Conservation (phyloP, 306 rosid genomes). For the Pueraria montana region DNA sequence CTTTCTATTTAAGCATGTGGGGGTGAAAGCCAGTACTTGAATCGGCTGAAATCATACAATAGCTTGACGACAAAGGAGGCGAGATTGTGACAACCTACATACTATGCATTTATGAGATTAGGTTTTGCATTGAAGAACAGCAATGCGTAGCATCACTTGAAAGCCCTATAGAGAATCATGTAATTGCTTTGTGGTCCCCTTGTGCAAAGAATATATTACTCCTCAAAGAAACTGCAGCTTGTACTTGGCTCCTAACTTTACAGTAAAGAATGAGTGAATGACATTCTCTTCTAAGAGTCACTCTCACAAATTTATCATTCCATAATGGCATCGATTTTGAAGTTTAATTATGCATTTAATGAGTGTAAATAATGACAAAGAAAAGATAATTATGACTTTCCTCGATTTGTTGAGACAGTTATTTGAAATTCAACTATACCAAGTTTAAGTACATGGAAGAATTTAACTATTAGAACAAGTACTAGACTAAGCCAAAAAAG, state of each 20-base stretch:
- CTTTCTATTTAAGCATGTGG: slow-evolving; percentile 48
- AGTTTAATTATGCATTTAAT: background rate
- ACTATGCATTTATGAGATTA: slow-evolving; percentile 69
- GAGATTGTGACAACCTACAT: slow-evolving; percentile 55
- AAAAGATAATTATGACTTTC: slow-evolving; percentile 30
- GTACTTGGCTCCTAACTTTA: slow-evolving; percentile 52
- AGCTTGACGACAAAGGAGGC: slow-evolving; percentile 56
- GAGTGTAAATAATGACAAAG: background rate
- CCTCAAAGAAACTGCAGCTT: slow-evolving; percentile 47
- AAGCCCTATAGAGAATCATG: slow-evolving; percentile 55
- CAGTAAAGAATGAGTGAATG: slow-evolving; percentile 47
- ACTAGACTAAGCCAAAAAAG: slow-evolving; percentile 27
- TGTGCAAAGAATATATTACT: slow-evolving; percentile 57
- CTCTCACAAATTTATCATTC: slow-evolving; percentile 22
- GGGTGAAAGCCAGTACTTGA: slow-evolving; percentile 48
- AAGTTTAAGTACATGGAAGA: slow-evolving; percentile 17
- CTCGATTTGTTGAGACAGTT: slow-evolving; percentile 42
- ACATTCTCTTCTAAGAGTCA: slow-evolving; percentile 46
- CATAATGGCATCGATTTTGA: slow-evolving; percentile 5
- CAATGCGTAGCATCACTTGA: slow-evolving; percentile 55
- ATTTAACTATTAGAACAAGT: slow-evolving; percentile 37
- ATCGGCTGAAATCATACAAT: slow-evolving; percentile 46
- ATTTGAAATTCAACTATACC: slow-evolving; percentile 21
- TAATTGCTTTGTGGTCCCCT: slow-evolving; percentile 67
- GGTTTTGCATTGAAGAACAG: slow-evolving; percentile 70